Evolutionary conservation across 768 basidiomycete genomes (phyloP).

Genomic region (Mycena chlorophos): DNA sequence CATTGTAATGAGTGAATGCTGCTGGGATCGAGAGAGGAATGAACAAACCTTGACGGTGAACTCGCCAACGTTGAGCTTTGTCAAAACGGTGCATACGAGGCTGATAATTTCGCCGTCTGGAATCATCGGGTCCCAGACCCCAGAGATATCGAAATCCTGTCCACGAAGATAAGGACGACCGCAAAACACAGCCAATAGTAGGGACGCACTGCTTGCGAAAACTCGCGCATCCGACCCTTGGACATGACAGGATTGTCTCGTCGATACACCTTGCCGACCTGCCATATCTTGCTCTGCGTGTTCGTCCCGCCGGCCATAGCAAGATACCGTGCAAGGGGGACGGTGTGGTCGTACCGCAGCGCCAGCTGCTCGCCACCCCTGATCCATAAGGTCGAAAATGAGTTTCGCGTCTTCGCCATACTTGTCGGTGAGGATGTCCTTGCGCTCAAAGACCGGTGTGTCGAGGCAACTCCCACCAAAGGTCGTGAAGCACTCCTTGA

Average conservation of each 20-base stretch:
- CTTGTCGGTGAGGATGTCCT: slow-evolving; percentile 93
- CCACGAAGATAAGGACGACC: not conserved
- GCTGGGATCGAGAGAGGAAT: not conserved
- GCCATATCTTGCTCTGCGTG: slow-evolving; percentile 84
- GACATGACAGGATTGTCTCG: slow-evolving; percentile 96
- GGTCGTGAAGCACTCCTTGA: slow-evolving; percentile 83
- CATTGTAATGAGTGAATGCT: not conserved
- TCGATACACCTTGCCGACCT: slow-evolving; percentile 98
- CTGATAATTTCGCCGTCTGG: slow-evolving; percentile 91
- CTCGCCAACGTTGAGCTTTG: slow-evolving; percentile 86
- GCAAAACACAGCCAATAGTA: not conserved
- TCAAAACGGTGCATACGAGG: slow-evolving; percentile 77
- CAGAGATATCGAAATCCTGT: slow-evolving; percentile 95
- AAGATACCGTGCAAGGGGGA: slow-evolving; percentile 91
- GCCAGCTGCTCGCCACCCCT: slow-evolving; percentile 96
- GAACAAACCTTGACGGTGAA: slow-evolving; percentile 82
- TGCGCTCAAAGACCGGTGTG: slow-evolving; percentile 97
- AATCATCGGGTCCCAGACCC: slow-evolving; percentile 94
- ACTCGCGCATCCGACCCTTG: slow-evolving; percentile 98
- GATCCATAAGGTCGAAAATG: slow-evolving; percentile 96
- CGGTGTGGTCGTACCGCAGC: slow-evolving; percentile 93
- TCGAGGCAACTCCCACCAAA: slow-evolving; percentile 93
- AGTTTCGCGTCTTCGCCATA: slow-evolving; percentile 97
- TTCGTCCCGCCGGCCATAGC: slow-evolving; percentile 91
- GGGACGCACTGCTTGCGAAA: slow-evolving; percentile 89